A percentile compares a stretch with the other conserved stretches of the same genome.
phyloP scores from a whole-genome alignment of 495 filamentous ascomycete genomes.

The Daldinia childiae region DNA sequence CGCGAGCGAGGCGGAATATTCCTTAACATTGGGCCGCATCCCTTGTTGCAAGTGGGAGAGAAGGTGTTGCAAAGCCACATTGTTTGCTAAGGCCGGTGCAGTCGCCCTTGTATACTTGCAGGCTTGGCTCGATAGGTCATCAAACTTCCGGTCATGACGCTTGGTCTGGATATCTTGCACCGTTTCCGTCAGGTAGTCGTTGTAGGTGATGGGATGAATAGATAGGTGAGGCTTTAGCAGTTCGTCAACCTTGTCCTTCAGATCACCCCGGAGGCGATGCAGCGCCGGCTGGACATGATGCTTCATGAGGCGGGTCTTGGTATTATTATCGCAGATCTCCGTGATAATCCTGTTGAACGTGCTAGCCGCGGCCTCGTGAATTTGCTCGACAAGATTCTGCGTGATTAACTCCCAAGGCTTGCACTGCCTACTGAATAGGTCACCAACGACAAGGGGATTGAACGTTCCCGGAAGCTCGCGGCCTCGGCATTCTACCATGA shows the following conservation, averaged over 20 bases:
- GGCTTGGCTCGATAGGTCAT: conserved; percentile 11
- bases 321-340: conserved; percentile 49
- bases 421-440: conserved; percentile 53
- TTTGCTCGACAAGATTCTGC: conserved; percentile 44
- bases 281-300: conserved; percentile 53
- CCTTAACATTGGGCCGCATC: conserved; percentile 30
- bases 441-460: conserved; percentile 53
- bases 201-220: conserved; percentile 62
- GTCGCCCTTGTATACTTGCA: conserved; percentile 24
- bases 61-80: not conserved
- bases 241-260: conserved; percentile 38
- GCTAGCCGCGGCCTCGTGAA: conserved; percentile 42
- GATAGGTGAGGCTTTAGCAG: conserved; percentile 43
- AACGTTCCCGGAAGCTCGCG: conserved; percentile 54
- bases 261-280: conserved; percentile 37
- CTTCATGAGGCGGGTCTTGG: conserved; percentile 51
- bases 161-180: conserved; percentile 53
- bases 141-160: conserved; percentile 46
- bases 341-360: conserved; percentile 44
- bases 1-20: conserved; percentile 35
- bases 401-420: conserved; percentile 50
- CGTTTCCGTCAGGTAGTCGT: conserved; percentile 60
- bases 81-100: conserved; percentile 4
- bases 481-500: conserved; percentile 42
- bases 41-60: not conserved